phyloP scores from a whole-genome alignment of 768 basidiomycete genomes.

The Russula olivacea region DNA sequence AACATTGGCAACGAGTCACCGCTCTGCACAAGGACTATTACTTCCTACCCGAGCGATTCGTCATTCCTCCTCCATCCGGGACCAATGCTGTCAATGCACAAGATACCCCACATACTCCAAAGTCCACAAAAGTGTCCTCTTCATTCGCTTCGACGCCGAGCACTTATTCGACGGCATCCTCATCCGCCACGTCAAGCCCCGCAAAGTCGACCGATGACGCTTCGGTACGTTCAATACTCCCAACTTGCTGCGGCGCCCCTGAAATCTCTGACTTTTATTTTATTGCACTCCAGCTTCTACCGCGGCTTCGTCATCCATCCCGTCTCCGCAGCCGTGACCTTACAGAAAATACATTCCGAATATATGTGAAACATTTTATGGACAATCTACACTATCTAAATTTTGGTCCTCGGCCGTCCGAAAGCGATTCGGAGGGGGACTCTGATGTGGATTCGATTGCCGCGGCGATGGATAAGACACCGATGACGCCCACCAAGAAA shows the following conservation, averaged over 20 bases:
- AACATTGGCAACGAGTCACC: constrained; percentile 19
- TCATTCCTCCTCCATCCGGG: constrained; percentile 9
- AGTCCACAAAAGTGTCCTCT: not conserved
- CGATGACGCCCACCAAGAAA: constrained; percentile 38
- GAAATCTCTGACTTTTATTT: not conserved
- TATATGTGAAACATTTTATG: constrained; percentile 79
- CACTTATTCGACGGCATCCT: constrained; percentile 4
- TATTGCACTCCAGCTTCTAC: constrained; percentile 28
- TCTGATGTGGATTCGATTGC: constrained; percentile 5
- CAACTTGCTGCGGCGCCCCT: not conserved
- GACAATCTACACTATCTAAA: constrained; percentile 38
- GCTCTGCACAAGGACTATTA: constrained; percentile 19
- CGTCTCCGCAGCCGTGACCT: constrained; percentile 61
- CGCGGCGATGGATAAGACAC: constrained; percentile 10
- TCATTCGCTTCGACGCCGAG: not conserved
- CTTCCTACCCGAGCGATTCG: constrained; percentile 14
- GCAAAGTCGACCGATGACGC: constrained; percentile 14
- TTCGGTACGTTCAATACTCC: constrained; percentile 16
- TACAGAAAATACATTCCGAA: constrained; percentile 63
- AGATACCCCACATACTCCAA: constrained; percentile 13
- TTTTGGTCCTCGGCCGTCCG: not conserved
- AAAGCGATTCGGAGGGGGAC: constrained; percentile 3
- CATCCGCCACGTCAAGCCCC: constrained; percentile 18
- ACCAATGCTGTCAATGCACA: not conserved
- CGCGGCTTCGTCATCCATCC: constrained; percentile 66